Evolutionary conservation across 2,329 filamentous ascomycete genomes (phyloP), one percentile per base, ranked within the genome.

Genomic region (Coniochaeta pulveracea): DNA sequence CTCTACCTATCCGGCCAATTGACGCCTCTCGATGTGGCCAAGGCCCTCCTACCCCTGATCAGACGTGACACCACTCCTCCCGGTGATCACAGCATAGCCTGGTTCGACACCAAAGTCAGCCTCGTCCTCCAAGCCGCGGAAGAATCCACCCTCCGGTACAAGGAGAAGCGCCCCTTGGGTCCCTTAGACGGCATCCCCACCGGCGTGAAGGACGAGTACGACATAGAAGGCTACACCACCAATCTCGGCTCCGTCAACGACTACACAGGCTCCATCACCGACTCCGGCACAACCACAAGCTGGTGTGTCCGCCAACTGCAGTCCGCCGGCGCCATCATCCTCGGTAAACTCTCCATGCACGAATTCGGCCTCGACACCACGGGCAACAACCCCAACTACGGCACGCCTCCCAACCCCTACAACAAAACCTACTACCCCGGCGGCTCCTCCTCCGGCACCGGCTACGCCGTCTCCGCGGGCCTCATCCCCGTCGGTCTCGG

Each of bases 331-430:
- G 80, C 72, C 2, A 61, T 89, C 10, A 60, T 85, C 15, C 58
- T 86, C 6, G 82, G 81, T 10, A 85, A 84, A 56, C 65, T 73
- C 2, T 79, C 68, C 8, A 85, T 88, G 81, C 80, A 85, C 49
- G 82, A 88, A 51, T 64, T 82, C 34, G 82, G 80, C 3, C 65
- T 80, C 39, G 77, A 85, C 45, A 85, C 80, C 0, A 80, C 77
- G 3, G 83, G 83, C 47, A 83, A 82, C 55, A 86, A 88, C 44
- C 73, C 76, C 4, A 72, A 67, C 35, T 69, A 71, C 43, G 82
- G 82, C 28, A 89, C 85, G 0, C 83, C 85, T 1, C 63, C 66
- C 10, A 91, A 91, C 46, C 84, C 84, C 0, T 76, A 83, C 52
- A 84, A 88, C 49, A 51, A 60, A 1, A 50, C 61, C 3, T 89